Conservation (phyloP, 345 rosid genomes). For the Streptanthus diversifolius region DNA sequence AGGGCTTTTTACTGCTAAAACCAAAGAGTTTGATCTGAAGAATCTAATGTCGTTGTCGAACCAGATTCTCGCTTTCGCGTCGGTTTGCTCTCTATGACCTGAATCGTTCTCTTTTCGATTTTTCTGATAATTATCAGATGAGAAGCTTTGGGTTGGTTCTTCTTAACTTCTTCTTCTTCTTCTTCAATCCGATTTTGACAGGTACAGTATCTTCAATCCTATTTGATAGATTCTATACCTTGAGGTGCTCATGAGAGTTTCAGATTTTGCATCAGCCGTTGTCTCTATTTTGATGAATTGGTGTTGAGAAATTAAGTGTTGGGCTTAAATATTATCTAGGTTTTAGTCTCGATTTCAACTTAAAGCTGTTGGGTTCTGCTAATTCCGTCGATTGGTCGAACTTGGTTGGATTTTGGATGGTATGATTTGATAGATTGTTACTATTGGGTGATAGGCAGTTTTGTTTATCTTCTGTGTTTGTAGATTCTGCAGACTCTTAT, state of each 20-base stretch:
- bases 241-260: neutral
- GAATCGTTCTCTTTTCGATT: neutral
- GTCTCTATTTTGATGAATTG: constrained; percentile 13
- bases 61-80: constrained; percentile 9
- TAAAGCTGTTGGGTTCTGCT: neutral
- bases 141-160: constrained; percentile 35
- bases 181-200: constrained; percentile 37
- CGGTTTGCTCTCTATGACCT: constrained; percentile 15
- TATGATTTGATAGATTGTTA: neutral
- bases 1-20: neutral
- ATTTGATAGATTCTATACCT: neutral
- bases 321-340: neutral
- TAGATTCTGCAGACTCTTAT: constrained; percentile 13
- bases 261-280: neutral
- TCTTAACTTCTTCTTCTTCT: constrained; percentile 37
- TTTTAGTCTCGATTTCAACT: neutral
- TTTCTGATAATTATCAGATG: constrained; percentile 35
- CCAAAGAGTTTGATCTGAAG: constrained; percentile 7
- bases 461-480: neutral
- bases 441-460: neutral
- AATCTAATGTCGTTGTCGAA: constrained; percentile 17
- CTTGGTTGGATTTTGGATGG: neutral
- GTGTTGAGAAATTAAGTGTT: neutral
- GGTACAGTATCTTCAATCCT: constrained; percentile 43
- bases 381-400: neutral